phyloP scores from a whole-genome alignment of 1,284 basidiomycete genomes.

The Apiotrichum veenhuisii region DNA sequence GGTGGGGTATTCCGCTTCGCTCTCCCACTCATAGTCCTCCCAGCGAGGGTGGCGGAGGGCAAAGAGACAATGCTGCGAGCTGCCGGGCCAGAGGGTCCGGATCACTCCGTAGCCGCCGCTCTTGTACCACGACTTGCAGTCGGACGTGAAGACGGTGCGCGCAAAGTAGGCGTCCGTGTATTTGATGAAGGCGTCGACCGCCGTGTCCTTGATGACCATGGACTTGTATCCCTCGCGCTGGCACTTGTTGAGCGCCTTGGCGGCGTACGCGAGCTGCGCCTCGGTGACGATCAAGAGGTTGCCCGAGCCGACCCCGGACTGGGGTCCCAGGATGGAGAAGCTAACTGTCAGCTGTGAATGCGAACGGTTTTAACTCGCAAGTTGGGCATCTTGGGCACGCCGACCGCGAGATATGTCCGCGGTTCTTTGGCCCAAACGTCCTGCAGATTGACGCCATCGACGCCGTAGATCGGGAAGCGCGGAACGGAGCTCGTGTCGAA shows the following conservation, averaged over 20 bases:
- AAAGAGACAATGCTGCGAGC: constrained; percentile 19
- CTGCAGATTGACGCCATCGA: constrained; percentile 30
- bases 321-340: constrained; percentile 12
- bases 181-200: constrained; percentile 32
- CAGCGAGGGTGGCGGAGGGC: constrained; percentile 33
- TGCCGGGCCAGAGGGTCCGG: constrained; percentile 25
- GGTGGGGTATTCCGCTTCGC: constrained; percentile 6
- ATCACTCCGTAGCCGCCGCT: constrained; percentile 11
- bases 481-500: constrained; percentile 36
- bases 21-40: constrained; percentile 36
- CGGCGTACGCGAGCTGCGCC: constrained; percentile 18
- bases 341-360: neutral
- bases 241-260: constrained; percentile 15
- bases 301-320: constrained; percentile 9
- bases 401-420: constrained; percentile 32
- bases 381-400: constrained; percentile 37
- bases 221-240: constrained; percentile 14
- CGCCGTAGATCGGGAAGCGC: constrained; percentile 28
- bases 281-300: constrained; percentile 21
- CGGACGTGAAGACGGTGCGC: constrained; percentile 27
- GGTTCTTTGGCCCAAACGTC: constrained; percentile 29
- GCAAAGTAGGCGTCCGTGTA: constrained; percentile 30
- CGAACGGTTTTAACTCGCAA: constrained; percentile 6
- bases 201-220: constrained; percentile 27
- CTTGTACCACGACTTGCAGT: constrained; percentile 32